Percentiles rank a stretch among this genome's conserved stretches.
phyloP scores from a whole-genome alignment of 1,284 basidiomycete species.

The Irpex sp. region DNA sequence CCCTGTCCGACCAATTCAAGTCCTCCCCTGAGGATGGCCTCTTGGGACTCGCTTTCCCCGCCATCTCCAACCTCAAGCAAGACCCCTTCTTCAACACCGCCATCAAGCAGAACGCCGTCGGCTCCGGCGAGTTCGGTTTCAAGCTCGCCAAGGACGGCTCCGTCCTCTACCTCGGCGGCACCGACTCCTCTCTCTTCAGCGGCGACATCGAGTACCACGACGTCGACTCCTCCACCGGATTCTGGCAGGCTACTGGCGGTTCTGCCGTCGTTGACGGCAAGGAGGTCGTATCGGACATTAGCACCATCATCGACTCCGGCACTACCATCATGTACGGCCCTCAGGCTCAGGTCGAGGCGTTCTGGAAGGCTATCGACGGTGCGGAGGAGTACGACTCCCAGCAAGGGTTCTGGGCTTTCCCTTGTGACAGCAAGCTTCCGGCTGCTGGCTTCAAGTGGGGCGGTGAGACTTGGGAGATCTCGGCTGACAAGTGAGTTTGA shows the following conservation, averaged over 20 bases:
- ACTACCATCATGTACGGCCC: conserved; percentile 50
- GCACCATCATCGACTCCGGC: conserved; percentile 38
- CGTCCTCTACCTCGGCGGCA: conserved; percentile 47
- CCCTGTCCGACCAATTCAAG: conserved; percentile 18
- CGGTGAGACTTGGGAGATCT: conserved; percentile 22
- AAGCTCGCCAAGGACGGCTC: conserved; percentile 40
- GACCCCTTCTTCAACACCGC: conserved; percentile 39
- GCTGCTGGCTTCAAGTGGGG: conserved; percentile 26
- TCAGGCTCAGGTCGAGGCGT: conserved; percentile 31
- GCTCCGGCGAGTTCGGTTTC: conserved; percentile 39
- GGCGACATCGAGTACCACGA: conserved; percentile 35
- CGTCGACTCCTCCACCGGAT: conserved; percentile 18
- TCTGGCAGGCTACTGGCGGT: conserved; percentile 23
- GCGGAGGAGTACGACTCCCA: conserved; percentile 24
- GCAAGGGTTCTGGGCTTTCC: conserved; percentile 25
- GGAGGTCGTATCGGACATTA: conserved; percentile 17
- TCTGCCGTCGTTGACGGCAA: conserved; percentile 17
- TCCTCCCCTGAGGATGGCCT: conserved; percentile 25
- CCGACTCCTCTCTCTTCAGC: conserved; percentile 29
- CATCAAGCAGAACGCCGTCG: conserved; percentile 29
- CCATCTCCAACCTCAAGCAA: conserved; percentile 19
- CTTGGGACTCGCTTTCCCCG: conserved; percentile 24
- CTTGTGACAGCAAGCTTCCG: conserved; percentile 21
- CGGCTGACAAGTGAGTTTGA: conserved; percentile 1
- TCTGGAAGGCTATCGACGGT: conserved; percentile 42